Conservation (phyloP, 371 early-diverging fungal species). For the Syncephalastrum monosporum region DNA sequence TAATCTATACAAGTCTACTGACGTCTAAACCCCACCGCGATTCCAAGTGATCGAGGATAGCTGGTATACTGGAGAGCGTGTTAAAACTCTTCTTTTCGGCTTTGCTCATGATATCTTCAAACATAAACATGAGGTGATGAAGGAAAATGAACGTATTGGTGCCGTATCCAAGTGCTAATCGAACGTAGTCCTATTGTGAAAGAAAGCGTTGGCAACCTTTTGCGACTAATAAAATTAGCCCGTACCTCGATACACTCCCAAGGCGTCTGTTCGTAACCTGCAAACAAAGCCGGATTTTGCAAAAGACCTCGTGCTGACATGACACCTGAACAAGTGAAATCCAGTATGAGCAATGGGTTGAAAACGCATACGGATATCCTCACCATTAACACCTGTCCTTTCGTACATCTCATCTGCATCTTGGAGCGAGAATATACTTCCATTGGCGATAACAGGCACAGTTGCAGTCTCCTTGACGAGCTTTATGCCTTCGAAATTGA, state of each 20-base stretch:
- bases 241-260: conserved; percentile 70
- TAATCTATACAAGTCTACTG: conserved; percentile 13
- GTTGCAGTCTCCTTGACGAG: conserved; percentile 70
- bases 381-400: conserved; percentile 77
- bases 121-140: conserved; percentile 94
- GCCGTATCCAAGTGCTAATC: conserved; percentile 77
- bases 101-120: conserved; percentile 83
- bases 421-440: conserved; percentile 66
- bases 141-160: conserved; percentile 85
- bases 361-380: background rate
- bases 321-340: conserved; percentile 46
- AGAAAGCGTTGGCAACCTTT: too few species aligned
- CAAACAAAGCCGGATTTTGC: conserved; percentile 86
- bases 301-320: conserved; percentile 90
- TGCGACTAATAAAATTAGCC: background rate
- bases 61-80: conserved; percentile 74
- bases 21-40: conserved; percentile 68
- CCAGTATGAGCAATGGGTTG: background rate
- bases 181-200: conserved; percentile 64
- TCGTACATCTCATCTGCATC: conserved; percentile 70
- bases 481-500: conserved; percentile 70
- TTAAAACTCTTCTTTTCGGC: conserved; percentile 90
- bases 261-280: conserved; percentile 68
- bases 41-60: conserved; percentile 82
- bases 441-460: conserved; percentile 84